Percentiles rank a stretch among this genome's conserved stretches.
Evolutionary conservation across 1,284 basidiomycete genomes (phyloP).

Genomic region (Kalmanozyma brasiliensis): DNA sequence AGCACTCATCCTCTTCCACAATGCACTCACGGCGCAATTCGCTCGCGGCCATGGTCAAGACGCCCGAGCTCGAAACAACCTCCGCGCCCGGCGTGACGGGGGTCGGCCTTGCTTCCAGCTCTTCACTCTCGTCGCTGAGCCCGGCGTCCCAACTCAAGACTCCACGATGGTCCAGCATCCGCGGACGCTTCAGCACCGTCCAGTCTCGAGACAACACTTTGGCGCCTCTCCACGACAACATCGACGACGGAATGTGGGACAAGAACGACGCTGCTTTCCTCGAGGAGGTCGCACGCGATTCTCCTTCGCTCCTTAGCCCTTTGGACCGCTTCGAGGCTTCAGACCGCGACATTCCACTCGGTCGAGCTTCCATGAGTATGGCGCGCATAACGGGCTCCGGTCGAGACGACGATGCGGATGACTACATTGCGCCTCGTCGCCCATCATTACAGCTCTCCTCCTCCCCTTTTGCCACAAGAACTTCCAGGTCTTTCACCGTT

Average conservation of each 20-base stretch:
- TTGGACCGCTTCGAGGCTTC: constrained; percentile 20
- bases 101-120: constrained; percentile 10
- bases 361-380: constrained; percentile 6
- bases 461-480: constrained; percentile 7
- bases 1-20: constrained; percentile 2
- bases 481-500: constrained; percentile 16
- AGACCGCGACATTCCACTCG: constrained; percentile 8
- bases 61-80: constrained; percentile 19
- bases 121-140: constrained; percentile 8
- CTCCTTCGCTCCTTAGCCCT: constrained; percentile 15
- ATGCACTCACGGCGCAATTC: background rate
- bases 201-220: constrained; percentile 27
- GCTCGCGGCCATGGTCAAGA: constrained; percentile 10
- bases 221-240: constrained; percentile 20
- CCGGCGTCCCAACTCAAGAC: constrained; percentile 15
- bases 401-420: background rate
- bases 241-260: constrained; percentile 48
- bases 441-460: constrained; percentile 6
- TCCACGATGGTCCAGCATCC: constrained; percentile 43
- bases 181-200: constrained; percentile 42
- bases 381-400: constrained; percentile 11
- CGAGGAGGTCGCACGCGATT: constrained; percentile 37
- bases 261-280: constrained; percentile 52
- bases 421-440: background rate
- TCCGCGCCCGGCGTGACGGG: constrained; percentile 27